These are phyloP conservation scores for Trichoderma hamatum DNA, from an alignment of 2,329 filamentous ascomycete species.

Conservation along the genomic window DNA sequence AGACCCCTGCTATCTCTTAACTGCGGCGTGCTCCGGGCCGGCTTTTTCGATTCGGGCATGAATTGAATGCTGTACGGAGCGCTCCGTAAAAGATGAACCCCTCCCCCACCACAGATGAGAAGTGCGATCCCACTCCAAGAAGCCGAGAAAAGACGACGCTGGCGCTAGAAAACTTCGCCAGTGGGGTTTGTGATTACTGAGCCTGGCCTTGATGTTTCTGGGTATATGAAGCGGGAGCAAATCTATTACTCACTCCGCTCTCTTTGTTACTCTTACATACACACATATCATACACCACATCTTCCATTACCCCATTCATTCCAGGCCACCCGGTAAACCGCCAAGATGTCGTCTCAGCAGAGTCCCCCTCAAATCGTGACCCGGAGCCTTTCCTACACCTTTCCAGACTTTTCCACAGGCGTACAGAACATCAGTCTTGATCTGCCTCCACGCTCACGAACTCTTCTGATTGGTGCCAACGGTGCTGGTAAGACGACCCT, in stretches of 20 bases:
- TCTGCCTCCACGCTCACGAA: constrained; percentile 81
- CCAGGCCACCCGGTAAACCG: background rate
- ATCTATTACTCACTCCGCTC: background rate
- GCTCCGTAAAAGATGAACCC: background rate
- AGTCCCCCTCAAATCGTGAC: constrained; percentile 67
- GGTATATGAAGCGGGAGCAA: background rate
- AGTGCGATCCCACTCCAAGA: background rate
- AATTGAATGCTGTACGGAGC: background rate
- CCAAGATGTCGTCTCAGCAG: constrained; percentile 12
- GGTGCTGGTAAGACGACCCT: constrained; percentile 97
- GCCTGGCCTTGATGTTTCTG: background rate
- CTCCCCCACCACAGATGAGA: background rate
- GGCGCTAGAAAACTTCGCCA: constrained; percentile 22
- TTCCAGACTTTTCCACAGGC: constrained; percentile 82
- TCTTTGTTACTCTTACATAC: background rate
- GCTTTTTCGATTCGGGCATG: background rate
- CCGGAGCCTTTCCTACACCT: constrained; percentile 79
- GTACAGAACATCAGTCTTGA: constrained; percentile 72
- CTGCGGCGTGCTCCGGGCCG: constrained; percentile 10
- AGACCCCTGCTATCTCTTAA: background rate
- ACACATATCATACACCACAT: background rate
- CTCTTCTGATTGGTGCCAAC: constrained; percentile 92
- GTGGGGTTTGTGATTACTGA: constrained; percentile 1
- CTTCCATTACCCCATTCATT: background rate
- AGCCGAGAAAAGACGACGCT: background rate